These are phyloP conservation scores for Alternaria gaisen DNA, from an alignment of 2,329 filamentous ascomycete genomes.

Conservation along the genomic window DNA sequence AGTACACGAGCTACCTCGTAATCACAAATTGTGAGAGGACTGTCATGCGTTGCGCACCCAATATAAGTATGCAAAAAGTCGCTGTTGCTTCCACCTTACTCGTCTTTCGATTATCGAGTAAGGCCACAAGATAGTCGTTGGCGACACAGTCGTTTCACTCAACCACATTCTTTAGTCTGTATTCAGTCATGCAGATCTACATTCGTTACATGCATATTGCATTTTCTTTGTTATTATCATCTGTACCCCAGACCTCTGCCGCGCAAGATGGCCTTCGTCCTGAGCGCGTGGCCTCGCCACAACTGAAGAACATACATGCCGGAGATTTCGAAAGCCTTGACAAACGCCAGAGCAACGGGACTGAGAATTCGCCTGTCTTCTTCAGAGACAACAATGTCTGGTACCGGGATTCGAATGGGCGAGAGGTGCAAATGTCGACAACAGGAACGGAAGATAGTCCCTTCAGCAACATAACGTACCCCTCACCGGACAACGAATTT, in stretches of 20 bases:
- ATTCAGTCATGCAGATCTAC: background rate
- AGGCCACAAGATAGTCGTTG: background rate
- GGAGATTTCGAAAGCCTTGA: background rate
- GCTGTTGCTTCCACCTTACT: background rate
- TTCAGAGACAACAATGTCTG: constrained; percentile 35
- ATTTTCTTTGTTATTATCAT: background rate
- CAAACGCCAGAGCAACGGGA: constrained; percentile 24
- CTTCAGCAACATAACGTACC: constrained; percentile 27
- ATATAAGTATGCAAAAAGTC: background rate
- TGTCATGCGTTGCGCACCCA: background rate
- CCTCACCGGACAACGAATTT: constrained; percentile 30
- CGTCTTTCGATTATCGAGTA: background rate
- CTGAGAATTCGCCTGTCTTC: constrained; percentile 19
- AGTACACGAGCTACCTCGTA: background rate
- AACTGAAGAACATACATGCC: background rate
- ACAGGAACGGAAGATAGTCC: constrained; percentile 28
- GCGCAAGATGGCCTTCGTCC: background rate
- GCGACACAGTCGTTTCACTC: background rate
- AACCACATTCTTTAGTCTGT: background rate
- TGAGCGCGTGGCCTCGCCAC: background rate
- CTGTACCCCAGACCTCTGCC: background rate
- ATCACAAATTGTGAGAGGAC: background rate
- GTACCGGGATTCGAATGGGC: constrained; percentile 23
- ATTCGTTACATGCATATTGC: background rate
- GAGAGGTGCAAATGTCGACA: constrained; percentile 30